These are phyloP conservation scores for Ichthyophthirius multifiliis DNA, from an alignment of 169 alveolate genomes.

Conservation along the genomic window DNA sequence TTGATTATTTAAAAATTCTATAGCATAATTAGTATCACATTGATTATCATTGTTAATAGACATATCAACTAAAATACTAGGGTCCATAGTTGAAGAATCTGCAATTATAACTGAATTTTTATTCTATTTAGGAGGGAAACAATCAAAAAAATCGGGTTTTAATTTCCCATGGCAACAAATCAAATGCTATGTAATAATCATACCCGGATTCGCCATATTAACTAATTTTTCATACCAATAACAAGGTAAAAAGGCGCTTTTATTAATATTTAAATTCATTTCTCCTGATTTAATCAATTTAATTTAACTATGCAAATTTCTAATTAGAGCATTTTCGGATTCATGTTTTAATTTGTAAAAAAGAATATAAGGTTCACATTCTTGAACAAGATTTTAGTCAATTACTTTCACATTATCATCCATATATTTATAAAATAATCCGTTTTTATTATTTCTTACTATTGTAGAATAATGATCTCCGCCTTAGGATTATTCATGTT, in stretches of 20 bases:
- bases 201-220: neutral
- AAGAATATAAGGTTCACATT: neutral
- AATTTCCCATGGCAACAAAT: neutral
- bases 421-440: neutral
- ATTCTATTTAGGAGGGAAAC: conserved; percentile 12
- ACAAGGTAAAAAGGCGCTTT: conserved; percentile 6
- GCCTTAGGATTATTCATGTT: neutral
- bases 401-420: neutral
- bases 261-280: neutral
- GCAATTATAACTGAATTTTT: neutral
- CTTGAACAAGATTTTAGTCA: too few relatives aligned
- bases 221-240: conserved; percentile 8
- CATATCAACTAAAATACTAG: neutral
- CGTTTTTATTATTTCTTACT: neutral
- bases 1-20: neutral
- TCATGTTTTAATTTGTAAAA: conserved; percentile 1
- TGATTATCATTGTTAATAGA: neutral
- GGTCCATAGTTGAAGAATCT: neutral
- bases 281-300: neutral
- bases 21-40: conserved; percentile 4
- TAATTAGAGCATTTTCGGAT: neutral
- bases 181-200: neutral
- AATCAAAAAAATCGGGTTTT: conserved; percentile 20
- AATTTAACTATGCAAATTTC: conserved; percentile 7
- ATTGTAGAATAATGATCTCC: neutral